Conservation (phyloP, 2,329 filamentous ascomycete genomes). For the Cladosporium cucumerinum region DNA sequence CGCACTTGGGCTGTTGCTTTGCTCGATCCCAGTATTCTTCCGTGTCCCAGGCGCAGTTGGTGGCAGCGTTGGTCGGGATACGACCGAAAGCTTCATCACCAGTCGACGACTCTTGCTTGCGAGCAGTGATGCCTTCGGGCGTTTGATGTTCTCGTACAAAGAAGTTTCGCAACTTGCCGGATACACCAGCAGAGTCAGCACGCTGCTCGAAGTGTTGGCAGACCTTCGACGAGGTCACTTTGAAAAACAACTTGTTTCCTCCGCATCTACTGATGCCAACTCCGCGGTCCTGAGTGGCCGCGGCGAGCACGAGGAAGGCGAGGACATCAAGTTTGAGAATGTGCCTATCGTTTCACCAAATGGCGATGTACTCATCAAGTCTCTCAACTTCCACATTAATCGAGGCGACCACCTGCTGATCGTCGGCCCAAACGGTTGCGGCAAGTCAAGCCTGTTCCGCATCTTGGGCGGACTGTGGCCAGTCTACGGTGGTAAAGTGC, state of each 20-base stretch:
- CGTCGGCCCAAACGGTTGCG: slow-evolving; percentile 93
- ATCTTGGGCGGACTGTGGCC: slow-evolving; percentile 97
- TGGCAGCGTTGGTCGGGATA: slow-evolving; percentile 22
- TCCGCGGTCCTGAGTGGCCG: slow-evolving; percentile 77
- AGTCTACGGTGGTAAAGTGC: slow-evolving; percentile 89
- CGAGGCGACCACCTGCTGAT: slow-evolving; percentile 90
- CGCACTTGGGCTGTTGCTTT: slow-evolving; percentile 83
- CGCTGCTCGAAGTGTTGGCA: slow-evolving; percentile 87
- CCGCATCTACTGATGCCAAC: slow-evolving; percentile 76
- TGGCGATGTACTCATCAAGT: slow-evolving; percentile 83
- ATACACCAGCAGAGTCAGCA: slow-evolving; percentile 88
- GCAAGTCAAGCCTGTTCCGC: slow-evolving; percentile 92
- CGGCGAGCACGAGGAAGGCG: slow-evolving; percentile 76
- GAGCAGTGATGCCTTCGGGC: slow-evolving; percentile 91
- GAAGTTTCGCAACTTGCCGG: slow-evolving; percentile 95
- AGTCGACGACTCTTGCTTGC: slow-evolving; percentile 89
- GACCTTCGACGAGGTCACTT: slow-evolving; percentile 88
- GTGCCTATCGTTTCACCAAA: slow-evolving; percentile 97
- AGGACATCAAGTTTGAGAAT: slow-evolving; percentile 78
- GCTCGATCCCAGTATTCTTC: slow-evolving; percentile 94
- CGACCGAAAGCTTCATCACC: slow-evolving; percentile 71
- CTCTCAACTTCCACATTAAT: slow-evolving; percentile 80
- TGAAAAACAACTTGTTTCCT: slow-evolving; percentile 93
- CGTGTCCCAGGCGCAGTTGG: slow-evolving; percentile 51
- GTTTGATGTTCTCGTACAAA: slow-evolving; percentile 97